phyloP scores from a whole-genome alignment of 164 flowering plant species.

The Sedum album region DNA sequence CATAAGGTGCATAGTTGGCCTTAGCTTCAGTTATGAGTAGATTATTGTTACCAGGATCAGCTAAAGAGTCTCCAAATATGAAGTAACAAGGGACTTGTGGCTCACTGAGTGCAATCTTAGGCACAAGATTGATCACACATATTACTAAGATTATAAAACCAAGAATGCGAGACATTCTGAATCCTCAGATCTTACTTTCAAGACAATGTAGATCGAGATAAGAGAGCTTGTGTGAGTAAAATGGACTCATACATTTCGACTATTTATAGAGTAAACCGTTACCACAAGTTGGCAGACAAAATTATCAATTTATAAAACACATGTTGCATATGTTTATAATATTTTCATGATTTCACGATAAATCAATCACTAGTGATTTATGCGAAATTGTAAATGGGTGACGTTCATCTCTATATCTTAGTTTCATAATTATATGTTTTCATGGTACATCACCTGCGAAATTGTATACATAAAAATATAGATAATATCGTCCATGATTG shows the following conservation, averaged over 20 bases:
- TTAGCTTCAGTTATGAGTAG: slow-evolving; percentile 22
- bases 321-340: too few relatives aligned
- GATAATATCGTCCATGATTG: too few relatives aligned
- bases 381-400: too few relatives aligned
- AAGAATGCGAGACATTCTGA: neutral
- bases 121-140: neutral
- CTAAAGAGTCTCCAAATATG: slow-evolving; percentile 45
- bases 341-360: too few relatives aligned
- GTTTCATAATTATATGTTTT: too few relatives aligned
- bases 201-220: neutral
- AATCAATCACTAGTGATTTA: too few relatives aligned
- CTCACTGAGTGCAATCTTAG: neutral
- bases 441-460: too few relatives aligned
- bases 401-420: too few relatives aligned
- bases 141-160: neutral
- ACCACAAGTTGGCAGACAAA: neutral
- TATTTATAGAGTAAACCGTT: neutral
- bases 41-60: slow-evolving; percentile 44
- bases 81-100: slow-evolving; percentile 40
- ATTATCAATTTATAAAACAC: too few relatives aligned
- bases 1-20: slow-evolving; percentile 29
- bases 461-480: too few relatives aligned
- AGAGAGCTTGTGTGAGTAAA: neutral
- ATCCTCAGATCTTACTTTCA: neutral
- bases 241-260: neutral